These are phyloP conservation scores for Trebouxiophyceae sp. DNA, from an alignment of 163 green algal species.

Conservation along the genomic window DNA sequence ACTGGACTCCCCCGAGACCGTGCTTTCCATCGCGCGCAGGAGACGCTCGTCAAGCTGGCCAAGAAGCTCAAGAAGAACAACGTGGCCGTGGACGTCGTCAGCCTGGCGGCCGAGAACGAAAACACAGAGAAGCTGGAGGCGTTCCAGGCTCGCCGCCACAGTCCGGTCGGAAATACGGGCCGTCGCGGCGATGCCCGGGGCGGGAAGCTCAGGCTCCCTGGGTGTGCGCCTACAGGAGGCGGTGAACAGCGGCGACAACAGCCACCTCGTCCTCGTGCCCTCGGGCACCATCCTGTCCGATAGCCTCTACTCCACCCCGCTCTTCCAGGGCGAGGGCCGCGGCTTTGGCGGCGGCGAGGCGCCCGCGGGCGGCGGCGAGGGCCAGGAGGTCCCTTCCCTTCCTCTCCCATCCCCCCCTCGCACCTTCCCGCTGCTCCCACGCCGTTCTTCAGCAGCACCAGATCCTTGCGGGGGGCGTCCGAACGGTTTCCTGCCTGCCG, in stretches of 20 bases:
- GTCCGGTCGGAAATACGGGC: too few relatives aligned
- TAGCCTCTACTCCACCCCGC: conserved; percentile 79
- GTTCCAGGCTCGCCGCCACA: too few relatives aligned
- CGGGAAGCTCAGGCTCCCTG: too few relatives aligned
- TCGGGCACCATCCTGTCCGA: conserved; percentile 83
- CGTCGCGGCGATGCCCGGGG: too few relatives aligned
- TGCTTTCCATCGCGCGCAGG: conserved; percentile 30
- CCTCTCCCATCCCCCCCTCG: too few relatives aligned
- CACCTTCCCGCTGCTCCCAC: too few relatives aligned
- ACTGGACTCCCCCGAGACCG: background rate
- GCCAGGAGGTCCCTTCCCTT: background rate
- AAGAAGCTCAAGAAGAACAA: conserved; percentile 99
- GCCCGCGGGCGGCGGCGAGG: background rate
- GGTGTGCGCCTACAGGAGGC: conserved; percentile 35
- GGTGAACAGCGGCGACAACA: conserved; percentile 94
- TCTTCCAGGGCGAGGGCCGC: conserved; percentile 73
- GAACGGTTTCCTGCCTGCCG: too few relatives aligned
- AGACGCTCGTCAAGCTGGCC: conserved; percentile 84
- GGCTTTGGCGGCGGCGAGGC: conserved; percentile 10
- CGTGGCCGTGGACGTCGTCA: conserved; percentile 94
- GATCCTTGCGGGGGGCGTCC: too few relatives aligned
- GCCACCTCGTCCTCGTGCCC: conserved; percentile 84
- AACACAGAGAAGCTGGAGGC: conserved; percentile 91
- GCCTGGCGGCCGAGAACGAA: conserved; percentile 32
- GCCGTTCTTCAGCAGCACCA: too few relatives aligned